Percentiles rank a stretch among this genome's conserved stretches.
Conservation (phyloP, 164 flowering plant species). For the Piper longum region DNA sequence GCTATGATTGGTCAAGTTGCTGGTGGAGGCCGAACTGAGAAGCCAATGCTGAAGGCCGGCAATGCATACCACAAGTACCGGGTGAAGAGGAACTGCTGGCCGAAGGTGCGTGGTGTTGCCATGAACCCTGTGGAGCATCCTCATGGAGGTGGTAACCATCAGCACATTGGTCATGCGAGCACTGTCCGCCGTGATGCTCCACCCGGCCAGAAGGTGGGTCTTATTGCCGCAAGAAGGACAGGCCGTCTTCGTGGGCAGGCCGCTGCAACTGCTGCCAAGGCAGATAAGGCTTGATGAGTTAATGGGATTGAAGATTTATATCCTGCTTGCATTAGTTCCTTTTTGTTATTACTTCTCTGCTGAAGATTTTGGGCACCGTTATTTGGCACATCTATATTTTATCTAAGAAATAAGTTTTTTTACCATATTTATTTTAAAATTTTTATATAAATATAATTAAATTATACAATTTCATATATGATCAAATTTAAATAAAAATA, state of each 20-base stretch:
- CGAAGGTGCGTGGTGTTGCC: slow-evolving; percentile 16
- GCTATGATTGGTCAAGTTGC: slow-evolving; percentile 16
- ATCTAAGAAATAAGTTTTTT: no score
- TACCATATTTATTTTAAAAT: no score
- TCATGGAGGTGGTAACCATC: slow-evolving; percentile 14
- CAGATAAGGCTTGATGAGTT: slow-evolving; percentile 7
- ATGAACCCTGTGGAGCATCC: slow-evolving; percentile 16
- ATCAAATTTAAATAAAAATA: no score
- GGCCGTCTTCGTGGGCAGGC: slow-evolving; percentile 16
- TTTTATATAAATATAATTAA: no score
- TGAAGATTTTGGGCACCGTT: no score
- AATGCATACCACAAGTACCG: slow-evolving; percentile 14
- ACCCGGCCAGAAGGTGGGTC: slow-evolving; percentile 14
- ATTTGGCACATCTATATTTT: no score
- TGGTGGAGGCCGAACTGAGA: slow-evolving; percentile 15
- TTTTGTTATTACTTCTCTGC: no score
- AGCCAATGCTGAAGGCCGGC: slow-evolving; percentile 13
- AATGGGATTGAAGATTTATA: not conserved
- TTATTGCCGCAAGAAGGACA: slow-evolving; percentile 15
- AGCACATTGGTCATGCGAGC: slow-evolving; percentile 45
- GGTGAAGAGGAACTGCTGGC: slow-evolving; percentile 17
- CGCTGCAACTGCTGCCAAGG: slow-evolving; percentile 16
- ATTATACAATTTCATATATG: no score
- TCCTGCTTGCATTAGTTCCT: no score
- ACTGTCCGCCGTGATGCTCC: slow-evolving; percentile 14